phyloP scores from a whole-genome alignment of 1,139 yeast species.

The Debaryomyces sp. region DNA sequence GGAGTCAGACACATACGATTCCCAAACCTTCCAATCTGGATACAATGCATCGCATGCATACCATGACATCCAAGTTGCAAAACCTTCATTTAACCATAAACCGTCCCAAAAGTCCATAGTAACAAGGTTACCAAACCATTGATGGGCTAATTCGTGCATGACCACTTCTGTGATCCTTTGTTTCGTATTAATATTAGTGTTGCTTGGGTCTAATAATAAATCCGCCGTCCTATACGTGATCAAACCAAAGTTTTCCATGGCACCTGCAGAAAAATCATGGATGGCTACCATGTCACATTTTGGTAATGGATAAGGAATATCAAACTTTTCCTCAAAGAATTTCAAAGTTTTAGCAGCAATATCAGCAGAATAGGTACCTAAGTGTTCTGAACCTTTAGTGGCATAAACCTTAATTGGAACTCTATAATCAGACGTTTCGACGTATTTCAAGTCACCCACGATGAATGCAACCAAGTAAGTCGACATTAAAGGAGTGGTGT shows the following conservation, averaged over 20 bases:
- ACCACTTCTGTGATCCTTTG: constrained; percentile 86
- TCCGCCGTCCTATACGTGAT: constrained; percentile 59
- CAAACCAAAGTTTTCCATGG: constrained; percentile 66
- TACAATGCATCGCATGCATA: constrained; percentile 72
- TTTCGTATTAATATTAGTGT: constrained; percentile 51
- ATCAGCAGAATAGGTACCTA: constrained; percentile 52
- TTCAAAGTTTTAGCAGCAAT: constrained; percentile 56
- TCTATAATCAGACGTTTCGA: constrained; percentile 65
- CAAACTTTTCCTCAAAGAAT: constrained; percentile 54
- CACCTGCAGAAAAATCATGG: constrained; percentile 61
- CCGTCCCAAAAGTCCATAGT: constrained; percentile 98
- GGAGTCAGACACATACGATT: constrained; percentile 66
- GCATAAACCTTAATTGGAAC: constrained; percentile 63
- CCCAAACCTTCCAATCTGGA: constrained; percentile 90
- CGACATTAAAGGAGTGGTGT: constrained; percentile 72
- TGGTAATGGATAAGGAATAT: constrained; percentile 61
- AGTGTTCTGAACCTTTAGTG: constrained; percentile 53
- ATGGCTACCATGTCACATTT: constrained; percentile 60
- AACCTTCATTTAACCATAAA: constrained; percentile 88
- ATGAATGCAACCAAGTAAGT: constrained; percentile 81
- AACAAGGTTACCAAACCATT: constrained; percentile 91
- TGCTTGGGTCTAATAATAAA: constrained; percentile 48
- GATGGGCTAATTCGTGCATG: constrained; percentile 89
- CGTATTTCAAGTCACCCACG: constrained; percentile 73
- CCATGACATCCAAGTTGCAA: constrained; percentile 89